Evolutionary conservation across 495 filamentous ascomycete genomes (phyloP), one percentile per base, ranked within the genome.

Genomic region (Penicillium cosmopolitanum): DNA sequence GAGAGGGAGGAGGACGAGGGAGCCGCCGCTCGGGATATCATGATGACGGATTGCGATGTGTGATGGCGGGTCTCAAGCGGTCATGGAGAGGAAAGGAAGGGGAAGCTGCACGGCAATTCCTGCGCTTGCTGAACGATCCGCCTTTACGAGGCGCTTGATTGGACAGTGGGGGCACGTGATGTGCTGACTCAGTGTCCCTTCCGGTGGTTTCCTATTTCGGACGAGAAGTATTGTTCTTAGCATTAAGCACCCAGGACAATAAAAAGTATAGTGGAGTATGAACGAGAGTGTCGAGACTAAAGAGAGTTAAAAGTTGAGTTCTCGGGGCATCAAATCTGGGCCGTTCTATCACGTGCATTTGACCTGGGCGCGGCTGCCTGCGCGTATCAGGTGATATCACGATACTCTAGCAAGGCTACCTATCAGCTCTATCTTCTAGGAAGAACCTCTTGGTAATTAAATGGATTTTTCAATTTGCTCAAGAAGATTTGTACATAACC

Each of bases 11-110:
- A 72, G 65, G 77, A 64, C 60, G 77, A 71, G 64, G 75, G 78
- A 77, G 77, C 77, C 72, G 73, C 73, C 73, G 77, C 74, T 80
- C 78, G 75, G 70, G 77, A 76, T 73, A 81, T 78, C 78, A 81
- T 81, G 66, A 63, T 79, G 75, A 71, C 64, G 60, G 68, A 56
- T 68, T 69, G 70, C 73, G 71, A 70, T 72, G 63, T 54, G 61
- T 51, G 44, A 35, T 62, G 60, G 56, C 55, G 62, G 58, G 62
- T 61, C 59, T 61, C 61, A 61, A 69, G 55, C 63, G 59, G 70
- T 67, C 66, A 60, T 67, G 67, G 50, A 61, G 60, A 60, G 53
- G 65, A 60, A 66, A 64, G 60, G 62, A 67, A 66, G 66, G 62
- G 67, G 36, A 67, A 69, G 66, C 68, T 73, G 57, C 60, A 44